A percentile compares a stretch with the other conserved stretches of the same genome.
These are phyloP conservation scores for Panicum hallii DNA, from an alignment of 202 grass and related monocot genomes.

Conservation along the genomic window DNA sequence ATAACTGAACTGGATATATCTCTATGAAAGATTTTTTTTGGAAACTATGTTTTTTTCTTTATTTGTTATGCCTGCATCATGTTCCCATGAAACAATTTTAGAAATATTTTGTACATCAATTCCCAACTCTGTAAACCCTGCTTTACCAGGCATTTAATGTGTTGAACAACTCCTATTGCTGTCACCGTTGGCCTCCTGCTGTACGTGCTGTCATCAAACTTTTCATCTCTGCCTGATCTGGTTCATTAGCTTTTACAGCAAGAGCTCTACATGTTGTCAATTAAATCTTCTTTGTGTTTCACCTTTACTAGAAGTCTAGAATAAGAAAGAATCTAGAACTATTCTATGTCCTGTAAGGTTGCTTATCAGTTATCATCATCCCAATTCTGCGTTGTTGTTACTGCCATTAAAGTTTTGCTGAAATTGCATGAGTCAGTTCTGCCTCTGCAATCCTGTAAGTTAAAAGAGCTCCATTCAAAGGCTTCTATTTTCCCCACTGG, in stretches of 20 bases:
- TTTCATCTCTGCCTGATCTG: neutral
- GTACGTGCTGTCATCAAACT: neutral
- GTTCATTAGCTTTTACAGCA: constrained; percentile 8
- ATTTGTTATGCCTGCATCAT: neutral
- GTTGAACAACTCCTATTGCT: neutral
- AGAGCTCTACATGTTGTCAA: neutral
- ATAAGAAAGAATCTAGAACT: neutral
- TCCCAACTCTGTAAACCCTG: neutral
- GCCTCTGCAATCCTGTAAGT: neutral
- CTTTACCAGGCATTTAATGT: constrained; percentile 6
- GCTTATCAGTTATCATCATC: neutral
- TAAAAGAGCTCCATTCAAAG: neutral
- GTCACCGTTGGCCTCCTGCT: neutral
- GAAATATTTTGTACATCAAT: neutral
- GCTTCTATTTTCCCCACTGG: neutral
- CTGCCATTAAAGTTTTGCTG: neutral
- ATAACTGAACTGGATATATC: neutral
- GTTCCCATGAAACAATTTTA: constrained; percentile 14
- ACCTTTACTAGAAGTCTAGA: neutral
- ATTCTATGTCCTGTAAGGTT: neutral
- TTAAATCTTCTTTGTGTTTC: constrained; percentile 18
- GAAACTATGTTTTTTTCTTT: neutral
- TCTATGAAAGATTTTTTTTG: neutral
- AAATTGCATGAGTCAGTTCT: neutral
- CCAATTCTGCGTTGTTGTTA: neutral